Evolutionary conservation across 2,329 filamentous ascomycete genomes (phyloP).

Genomic region (Fusarium sp.): DNA sequence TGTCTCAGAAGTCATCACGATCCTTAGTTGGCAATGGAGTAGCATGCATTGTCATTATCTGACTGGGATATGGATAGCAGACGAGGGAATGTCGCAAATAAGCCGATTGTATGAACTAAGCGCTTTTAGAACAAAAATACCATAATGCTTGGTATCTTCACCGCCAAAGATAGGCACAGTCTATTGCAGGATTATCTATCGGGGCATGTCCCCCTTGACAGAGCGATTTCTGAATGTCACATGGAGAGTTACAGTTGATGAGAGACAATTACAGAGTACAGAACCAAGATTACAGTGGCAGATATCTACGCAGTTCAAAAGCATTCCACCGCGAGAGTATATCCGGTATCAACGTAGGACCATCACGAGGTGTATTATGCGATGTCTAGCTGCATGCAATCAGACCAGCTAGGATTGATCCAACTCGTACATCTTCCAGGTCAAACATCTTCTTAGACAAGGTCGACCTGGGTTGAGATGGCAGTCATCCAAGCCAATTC

Average conservation of each 20-base stretch:
- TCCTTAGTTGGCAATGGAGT: background rate
- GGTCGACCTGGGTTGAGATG: background rate
- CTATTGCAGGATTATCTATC: background rate
- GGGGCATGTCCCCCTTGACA: conserved; percentile 11
- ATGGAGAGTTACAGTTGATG: background rate
- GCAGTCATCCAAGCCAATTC: background rate
- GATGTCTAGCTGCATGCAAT: background rate
- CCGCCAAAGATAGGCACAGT: conserved; percentile 38
- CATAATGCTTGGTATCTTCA: conserved; percentile 38
- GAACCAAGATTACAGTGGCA: background rate
- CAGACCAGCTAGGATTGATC: background rate
- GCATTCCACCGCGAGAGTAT: background rate
- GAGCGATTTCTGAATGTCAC: conserved; percentile 4
- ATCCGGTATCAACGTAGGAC: background rate
- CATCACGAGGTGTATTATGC: background rate
- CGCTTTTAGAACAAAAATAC: conserved; percentile 14
- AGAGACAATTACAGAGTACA: background rate
- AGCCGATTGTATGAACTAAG: conserved; percentile 15
- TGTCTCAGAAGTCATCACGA: conserved; percentile 23
- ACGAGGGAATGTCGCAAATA: conserved; percentile 42
- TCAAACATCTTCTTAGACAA: background rate
- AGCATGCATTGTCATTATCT: conserved; percentile 8
- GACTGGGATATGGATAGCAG: conserved; percentile 11
- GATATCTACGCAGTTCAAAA: background rate
- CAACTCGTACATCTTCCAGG: no score